A percentile compares a stretch with the other conserved stretches of the same genome.
Evolutionary conservation across 1,284 basidiomycete species (phyloP).

Genomic region (Pseudozyma hubeiensis): DNA sequence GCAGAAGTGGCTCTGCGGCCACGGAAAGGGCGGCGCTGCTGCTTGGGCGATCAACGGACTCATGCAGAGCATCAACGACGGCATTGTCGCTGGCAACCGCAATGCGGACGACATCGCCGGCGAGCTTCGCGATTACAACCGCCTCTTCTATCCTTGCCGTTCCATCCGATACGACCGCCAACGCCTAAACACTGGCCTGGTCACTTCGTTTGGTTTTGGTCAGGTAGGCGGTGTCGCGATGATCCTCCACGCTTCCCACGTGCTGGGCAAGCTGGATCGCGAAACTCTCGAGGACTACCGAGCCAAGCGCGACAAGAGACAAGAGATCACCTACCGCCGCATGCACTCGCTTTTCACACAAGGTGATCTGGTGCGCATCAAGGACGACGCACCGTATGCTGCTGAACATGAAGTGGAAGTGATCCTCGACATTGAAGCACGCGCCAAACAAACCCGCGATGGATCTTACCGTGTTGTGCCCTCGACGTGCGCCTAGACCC

Average conservation of each 20-base stretch:
- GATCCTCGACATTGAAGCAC: slow-evolving; percentile 89
- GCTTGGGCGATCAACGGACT: slow-evolving; percentile 97
- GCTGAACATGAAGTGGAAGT: slow-evolving; percentile 86
- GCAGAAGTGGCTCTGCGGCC: slow-evolving; percentile 80
- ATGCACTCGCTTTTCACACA: slow-evolving; percentile 61
- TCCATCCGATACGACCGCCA: slow-evolving; percentile 74
- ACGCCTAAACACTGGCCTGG: slow-evolving; percentile 58
- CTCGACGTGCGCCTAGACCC: background rate
- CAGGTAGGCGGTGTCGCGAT: slow-evolving; percentile 89
- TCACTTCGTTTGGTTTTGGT: slow-evolving; percentile 98
- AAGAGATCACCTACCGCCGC: slow-evolving; percentile 56
- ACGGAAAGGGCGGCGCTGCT: slow-evolving; percentile 73
- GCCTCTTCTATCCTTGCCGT: slow-evolving; percentile 96
- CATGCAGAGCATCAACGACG: slow-evolving; percentile 84
- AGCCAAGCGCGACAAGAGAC: slow-evolving; percentile 33
- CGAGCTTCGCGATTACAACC: slow-evolving; percentile 86
- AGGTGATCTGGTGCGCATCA: slow-evolving; percentile 80
- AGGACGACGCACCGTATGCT: slow-evolving; percentile 88
- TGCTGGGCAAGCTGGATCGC: slow-evolving; percentile 84
- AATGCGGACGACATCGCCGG: slow-evolving; percentile 82
- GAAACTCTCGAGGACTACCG: slow-evolving; percentile 81
- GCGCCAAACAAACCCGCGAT: slow-evolving; percentile 67
- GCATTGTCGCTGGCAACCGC: slow-evolving; percentile 92
- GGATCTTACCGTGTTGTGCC: slow-evolving; percentile 17
- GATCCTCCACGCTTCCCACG: slow-evolving; percentile 88